Evolutionary conservation across 108 stramenopile genomes (phyloP).

Genomic region (Conticribra guillardii): DNA sequence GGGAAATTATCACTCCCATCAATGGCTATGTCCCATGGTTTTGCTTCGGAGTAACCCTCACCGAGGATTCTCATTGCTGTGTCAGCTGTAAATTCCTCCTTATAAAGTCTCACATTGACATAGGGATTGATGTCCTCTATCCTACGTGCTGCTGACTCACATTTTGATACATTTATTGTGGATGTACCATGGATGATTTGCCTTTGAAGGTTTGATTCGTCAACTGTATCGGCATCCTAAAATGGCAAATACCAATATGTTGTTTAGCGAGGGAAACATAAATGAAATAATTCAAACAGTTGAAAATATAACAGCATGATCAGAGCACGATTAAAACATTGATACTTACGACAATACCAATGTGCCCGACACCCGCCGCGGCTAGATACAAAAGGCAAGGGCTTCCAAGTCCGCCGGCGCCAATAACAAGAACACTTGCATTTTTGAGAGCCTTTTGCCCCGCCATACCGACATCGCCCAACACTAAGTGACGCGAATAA

Average conservation of each 20-base stretch:
- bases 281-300: neutral
- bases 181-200: slow-evolving; percentile 92
- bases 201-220: slow-evolving; percentile 94
- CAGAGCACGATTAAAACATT: too few species aligned
- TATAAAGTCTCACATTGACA: slow-evolving; percentile 69
- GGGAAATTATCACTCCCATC: slow-evolving; percentile 97
- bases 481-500: slow-evolving; percentile 92
- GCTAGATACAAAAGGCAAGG: slow-evolving; percentile 94
- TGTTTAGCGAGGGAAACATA: neutral
- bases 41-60: slow-evolving; percentile 55
- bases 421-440: slow-evolving; percentile 84
- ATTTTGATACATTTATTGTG: slow-evolving; percentile 84
- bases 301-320: too few species aligned
- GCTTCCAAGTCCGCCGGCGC: slow-evolving; percentile 96
- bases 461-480: slow-evolving; percentile 78
- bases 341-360: slow-evolving; percentile 76
- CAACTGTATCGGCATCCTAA: slow-evolving; percentile 89
- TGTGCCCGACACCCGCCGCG: slow-evolving; percentile 90
- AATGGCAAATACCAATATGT: too few species aligned
- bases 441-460: slow-evolving; percentile 81
- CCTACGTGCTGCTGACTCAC: slow-evolving; percentile 71
- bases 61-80: slow-evolving; percentile 70
- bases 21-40: slow-evolving; percentile 78
- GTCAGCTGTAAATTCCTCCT: slow-evolving; percentile 82
- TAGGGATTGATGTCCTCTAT: slow-evolving; percentile 87